These are phyloP conservation scores for Mycothermus thermophilus DNA, from an alignment of 495 filamentous ascomycete species.

Conservation along the genomic window DNA sequence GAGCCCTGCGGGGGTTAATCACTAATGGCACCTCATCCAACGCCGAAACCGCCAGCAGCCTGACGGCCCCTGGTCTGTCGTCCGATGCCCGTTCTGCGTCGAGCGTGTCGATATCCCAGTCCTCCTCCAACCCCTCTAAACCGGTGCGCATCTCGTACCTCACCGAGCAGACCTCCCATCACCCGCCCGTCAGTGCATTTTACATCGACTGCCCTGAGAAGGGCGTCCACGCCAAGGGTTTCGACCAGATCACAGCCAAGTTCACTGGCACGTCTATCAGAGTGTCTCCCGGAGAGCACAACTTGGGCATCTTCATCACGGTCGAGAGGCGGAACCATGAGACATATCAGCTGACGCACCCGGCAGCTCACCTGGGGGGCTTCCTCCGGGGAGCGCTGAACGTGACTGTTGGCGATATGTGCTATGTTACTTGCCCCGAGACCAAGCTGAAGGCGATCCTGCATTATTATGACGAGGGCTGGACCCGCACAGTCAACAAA, in stretches of 20 bases:
- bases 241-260: slow-evolving; percentile 92
- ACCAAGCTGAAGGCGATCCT: slow-evolving; percentile 83
- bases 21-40: no score
- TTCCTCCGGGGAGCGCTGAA: slow-evolving; percentile 68
- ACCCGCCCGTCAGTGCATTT: slow-evolving; percentile 94
- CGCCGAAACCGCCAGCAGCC: no score
- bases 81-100: slow-evolving; percentile 24
- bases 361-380: slow-evolving; percentile 82
- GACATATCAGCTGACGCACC: slow-evolving; percentile 89
- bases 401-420: slow-evolving; percentile 76
- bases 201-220: slow-evolving; percentile 87
- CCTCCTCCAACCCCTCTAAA: slow-evolving; percentile 25
- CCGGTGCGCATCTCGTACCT: slow-evolving; percentile 75
- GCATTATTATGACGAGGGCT: slow-evolving; percentile 85
- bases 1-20: slow-evolving; percentile 19
- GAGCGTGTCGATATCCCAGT: slow-evolving; percentile 31
- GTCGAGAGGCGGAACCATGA: slow-evolving; percentile 68
- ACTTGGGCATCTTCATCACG: slow-evolving; percentile 89
- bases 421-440: slow-evolving; percentile 72
- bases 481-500: slow-evolving; percentile 82
- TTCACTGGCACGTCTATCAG: slow-evolving; percentile 92
- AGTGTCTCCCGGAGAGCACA: slow-evolving; percentile 82
- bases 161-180: slow-evolving; percentile 96
- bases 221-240: slow-evolving; percentile 76
- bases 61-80: no score